phyloP scores from a whole-genome alignment of 2,329 filamentous ascomycete genomes.

The Sclerotinia borealis region DNA sequence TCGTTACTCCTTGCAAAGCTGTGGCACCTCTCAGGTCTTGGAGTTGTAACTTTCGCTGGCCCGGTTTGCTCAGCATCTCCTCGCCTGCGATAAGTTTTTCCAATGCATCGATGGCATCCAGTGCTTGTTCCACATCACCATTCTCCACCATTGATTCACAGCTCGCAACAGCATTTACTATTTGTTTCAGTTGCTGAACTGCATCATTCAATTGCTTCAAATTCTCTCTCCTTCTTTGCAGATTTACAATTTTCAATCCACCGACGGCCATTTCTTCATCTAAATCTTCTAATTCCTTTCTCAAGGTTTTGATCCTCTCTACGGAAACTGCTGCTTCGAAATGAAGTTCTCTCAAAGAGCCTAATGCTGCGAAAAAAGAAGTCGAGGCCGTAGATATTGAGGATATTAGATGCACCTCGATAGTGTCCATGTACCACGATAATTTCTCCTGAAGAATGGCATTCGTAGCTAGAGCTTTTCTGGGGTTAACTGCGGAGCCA shows the following conservation, averaged over 20 bases:
- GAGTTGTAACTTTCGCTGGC: constrained; percentile 31
- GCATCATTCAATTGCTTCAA: constrained; percentile 75
- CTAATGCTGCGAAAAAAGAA: constrained; percentile 91
- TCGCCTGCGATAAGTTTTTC: constrained; percentile 78
- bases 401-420: constrained; percentile 93
- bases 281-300: constrained; percentile 71
- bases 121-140: constrained; percentile 75
- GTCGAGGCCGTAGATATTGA: constrained; percentile 94
- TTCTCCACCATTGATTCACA: constrained; percentile 79
- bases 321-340: constrained; percentile 90
- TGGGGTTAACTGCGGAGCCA: constrained; percentile 53
- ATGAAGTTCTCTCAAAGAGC: constrained; percentile 84
- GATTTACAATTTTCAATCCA: constrained; percentile 78
- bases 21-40: constrained; percentile 71
- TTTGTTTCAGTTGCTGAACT: constrained; percentile 72
- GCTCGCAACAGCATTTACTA: constrained; percentile 66
- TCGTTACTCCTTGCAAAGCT: constrained; percentile 72
- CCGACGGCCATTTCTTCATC: constrained; percentile 83
- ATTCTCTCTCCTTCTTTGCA: constrained; percentile 77
- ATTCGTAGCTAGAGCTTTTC: constrained; percentile 90
- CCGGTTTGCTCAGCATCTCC: constrained; percentile 32
- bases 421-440: constrained; percentile 99
- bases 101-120: constrained; percentile 69
- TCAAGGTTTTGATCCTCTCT: constrained; percentile 71
- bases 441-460: constrained; percentile 96